Percentiles rank a stretch among this genome's conserved stretches.
Conservation (phyloP, 2,329 filamentous ascomycete genomes). For the Microsporum canis region DNA sequence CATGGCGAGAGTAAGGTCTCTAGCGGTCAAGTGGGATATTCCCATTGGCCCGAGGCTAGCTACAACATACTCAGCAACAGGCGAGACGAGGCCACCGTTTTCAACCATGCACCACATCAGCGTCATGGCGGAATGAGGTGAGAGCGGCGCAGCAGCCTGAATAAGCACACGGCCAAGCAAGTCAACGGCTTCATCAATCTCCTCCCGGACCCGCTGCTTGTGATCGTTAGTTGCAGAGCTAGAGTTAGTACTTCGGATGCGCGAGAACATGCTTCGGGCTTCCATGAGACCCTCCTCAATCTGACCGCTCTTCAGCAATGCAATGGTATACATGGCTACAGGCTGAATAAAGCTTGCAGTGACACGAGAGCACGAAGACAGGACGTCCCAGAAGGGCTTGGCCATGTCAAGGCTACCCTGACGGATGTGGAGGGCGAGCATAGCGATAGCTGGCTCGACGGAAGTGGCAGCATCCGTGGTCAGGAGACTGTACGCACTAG, state of each 20-base stretch:
- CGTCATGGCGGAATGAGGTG: conserved; percentile 46
- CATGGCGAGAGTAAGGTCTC: conserved; percentile 47
- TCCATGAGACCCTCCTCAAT: conserved; percentile 69
- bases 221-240: conserved; percentile 31
- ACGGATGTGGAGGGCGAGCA: conserved; percentile 78
- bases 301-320: conserved; percentile 74
- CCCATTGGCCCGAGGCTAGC: conserved; percentile 49
- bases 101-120: conserved; percentile 55
- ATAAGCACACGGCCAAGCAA: conserved; percentile 51
- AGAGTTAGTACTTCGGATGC: conserved; percentile 54
- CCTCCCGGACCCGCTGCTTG: conserved; percentile 53
- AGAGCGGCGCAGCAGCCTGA: conserved; percentile 41
- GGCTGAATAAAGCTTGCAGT: conserved; percentile 66
- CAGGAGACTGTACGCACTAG: conserved; percentile 53
- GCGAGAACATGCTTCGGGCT: conserved; percentile 75
- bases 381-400: conserved; percentile 65
- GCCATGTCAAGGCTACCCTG: conserved; percentile 67
- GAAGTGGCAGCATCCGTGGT: conserved; percentile 41
- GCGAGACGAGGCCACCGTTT: conserved; percentile 50
- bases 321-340: conserved; percentile 79
- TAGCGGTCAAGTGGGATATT: conserved; percentile 43
- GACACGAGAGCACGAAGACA: conserved; percentile 49
- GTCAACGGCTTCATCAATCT: conserved; percentile 77
- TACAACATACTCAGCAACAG: conserved; percentile 49
- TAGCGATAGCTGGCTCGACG: conserved; percentile 56